A percentile compares a stretch with the other conserved stretches of the same genome.
phyloP scores from a whole-genome alignment of 495 filamentous ascomycete species.

The Rhypophila decipiens region DNA sequence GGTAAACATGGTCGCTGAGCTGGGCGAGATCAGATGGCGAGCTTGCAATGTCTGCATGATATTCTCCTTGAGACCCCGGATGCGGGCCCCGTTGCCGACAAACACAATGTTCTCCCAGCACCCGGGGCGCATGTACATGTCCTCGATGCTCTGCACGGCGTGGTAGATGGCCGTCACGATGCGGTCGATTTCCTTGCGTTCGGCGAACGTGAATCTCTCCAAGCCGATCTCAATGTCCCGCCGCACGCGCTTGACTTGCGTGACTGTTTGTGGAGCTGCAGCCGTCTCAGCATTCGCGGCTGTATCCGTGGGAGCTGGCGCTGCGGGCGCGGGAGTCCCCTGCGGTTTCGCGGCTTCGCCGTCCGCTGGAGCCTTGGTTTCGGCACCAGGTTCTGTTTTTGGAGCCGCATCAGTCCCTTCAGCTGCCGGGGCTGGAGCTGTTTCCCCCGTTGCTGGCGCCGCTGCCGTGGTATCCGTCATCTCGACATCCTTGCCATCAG shows the following conservation, averaged over 20 bases:
- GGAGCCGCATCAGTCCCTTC: constrained; percentile 4
- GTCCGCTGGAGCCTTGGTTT: constrained; percentile 1
- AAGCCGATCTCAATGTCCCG: constrained; percentile 79
- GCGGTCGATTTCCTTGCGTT: constrained; percentile 63
- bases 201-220: constrained; percentile 81
- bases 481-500: constrained; percentile 14
- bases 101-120: constrained; percentile 89
- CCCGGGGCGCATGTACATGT: constrained; percentile 69
- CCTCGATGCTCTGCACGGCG: constrained; percentile 69
- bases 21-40: constrained; percentile 86
- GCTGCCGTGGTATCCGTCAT: constrained; percentile 12
- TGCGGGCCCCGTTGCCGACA: constrained; percentile 78
- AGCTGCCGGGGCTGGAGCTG: background rate
- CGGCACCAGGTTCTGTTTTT: constrained; percentile 6
- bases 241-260: constrained; percentile 41
- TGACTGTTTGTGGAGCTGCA: constrained; percentile 16
- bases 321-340: constrained; percentile 8
- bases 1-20: constrained; percentile 89
- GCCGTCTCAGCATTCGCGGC: constrained; percentile 8
- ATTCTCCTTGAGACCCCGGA: constrained; percentile 83
- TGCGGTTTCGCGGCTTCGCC: constrained; percentile 6
- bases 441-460: background rate
- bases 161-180: constrained; percentile 79
- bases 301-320: background rate
- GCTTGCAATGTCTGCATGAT: constrained; percentile 68